These are phyloP conservation scores for Zoysia matrella DNA, from an alignment of 202 grass and related monocot genomes.

Conservation along the genomic window DNA sequence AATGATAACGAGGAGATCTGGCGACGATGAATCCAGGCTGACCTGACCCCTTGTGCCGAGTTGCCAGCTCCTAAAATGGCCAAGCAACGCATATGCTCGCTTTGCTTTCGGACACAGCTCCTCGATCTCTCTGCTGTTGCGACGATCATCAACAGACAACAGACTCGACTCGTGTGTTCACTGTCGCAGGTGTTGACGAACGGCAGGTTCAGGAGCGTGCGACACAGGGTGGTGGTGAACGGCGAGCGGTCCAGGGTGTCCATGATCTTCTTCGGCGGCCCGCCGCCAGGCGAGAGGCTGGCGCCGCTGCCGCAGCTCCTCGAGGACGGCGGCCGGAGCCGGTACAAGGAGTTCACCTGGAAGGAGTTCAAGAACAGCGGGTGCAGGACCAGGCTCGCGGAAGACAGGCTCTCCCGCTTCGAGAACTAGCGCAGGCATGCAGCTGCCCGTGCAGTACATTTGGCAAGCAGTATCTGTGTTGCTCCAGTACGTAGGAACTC, in stretches of 20 bases:
- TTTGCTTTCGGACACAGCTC: no score
- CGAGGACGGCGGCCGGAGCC: conserved; percentile 62
- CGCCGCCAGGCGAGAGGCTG: conserved; percentile 55
- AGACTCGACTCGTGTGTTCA: no score
- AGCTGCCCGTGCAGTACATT: neutral
- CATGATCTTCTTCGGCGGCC: conserved; percentile 88
- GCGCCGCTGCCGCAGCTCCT: conserved; percentile 69
- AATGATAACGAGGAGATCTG: conserved; percentile 4
- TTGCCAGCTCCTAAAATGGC: neutral
- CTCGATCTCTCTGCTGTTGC: no score
- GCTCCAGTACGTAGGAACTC: no score
- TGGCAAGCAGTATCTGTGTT: neutral
- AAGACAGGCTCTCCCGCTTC: conserved; percentile 74
- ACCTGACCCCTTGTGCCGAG: neutral
- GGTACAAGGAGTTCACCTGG: conserved; percentile 96
- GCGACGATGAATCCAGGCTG: neutral
- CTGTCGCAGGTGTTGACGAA: conserved; percentile 24
- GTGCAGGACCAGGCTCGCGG: conserved; percentile 56
- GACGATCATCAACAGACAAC: no score
- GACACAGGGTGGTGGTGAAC: conserved; percentile 84
- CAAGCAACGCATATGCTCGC: neutral
- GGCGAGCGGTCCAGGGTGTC: conserved; percentile 67
- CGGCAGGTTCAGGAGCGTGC: conserved; percentile 76
- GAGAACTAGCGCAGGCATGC: conserved; percentile 46
- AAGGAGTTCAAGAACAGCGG: conserved; percentile 76